phyloP scores from a whole-genome alignment of 202 grass and related monocot genomes.

The Zoysia matrella region DNA sequence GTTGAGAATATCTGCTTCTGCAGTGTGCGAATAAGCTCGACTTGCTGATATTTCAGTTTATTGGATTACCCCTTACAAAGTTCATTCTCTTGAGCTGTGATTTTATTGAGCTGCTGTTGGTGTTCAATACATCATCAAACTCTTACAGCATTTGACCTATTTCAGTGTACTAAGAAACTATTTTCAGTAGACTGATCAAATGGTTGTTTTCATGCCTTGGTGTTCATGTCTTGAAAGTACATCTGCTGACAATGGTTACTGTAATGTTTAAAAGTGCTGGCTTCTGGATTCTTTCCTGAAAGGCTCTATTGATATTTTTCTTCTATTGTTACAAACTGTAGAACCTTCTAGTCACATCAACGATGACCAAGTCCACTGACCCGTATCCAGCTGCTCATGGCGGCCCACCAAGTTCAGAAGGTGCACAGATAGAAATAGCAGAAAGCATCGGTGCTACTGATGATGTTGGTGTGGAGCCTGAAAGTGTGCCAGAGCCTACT shows the following conservation, averaged over 20 bases:
- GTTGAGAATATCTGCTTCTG: conserved; percentile 6
- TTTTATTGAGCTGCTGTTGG: background rate
- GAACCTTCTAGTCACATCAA: conserved; percentile 72
- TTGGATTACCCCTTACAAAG: background rate
- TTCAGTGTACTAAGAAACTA: background rate
- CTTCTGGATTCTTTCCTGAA: background rate
- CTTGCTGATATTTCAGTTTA: background rate
- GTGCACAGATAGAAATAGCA: background rate
- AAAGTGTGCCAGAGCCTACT: conserved; percentile 34
- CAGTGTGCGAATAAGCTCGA: background rate
- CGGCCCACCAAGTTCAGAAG: conserved; percentile 49
- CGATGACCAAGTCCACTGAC: conserved; percentile 70
- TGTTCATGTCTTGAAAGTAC: conserved; percentile 6
- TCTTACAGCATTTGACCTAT: background rate
- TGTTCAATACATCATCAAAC: background rate
- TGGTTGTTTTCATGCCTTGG: background rate
- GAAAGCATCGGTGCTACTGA: conserved; percentile 39
- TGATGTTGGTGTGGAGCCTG: conserved; percentile 36
- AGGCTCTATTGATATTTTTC: background rate
- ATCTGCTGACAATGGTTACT: background rate
- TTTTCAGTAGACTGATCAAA: background rate
- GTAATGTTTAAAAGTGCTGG: conserved; percentile 2
- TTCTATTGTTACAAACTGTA: conserved; percentile 24
- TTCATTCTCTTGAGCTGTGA: background rate
- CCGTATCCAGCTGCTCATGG: conserved; percentile 59